These are phyloP conservation scores for Pythium insidiosum DNA, from an alignment of 352 stramenopile genomes.

Conservation along the genomic window DNA sequence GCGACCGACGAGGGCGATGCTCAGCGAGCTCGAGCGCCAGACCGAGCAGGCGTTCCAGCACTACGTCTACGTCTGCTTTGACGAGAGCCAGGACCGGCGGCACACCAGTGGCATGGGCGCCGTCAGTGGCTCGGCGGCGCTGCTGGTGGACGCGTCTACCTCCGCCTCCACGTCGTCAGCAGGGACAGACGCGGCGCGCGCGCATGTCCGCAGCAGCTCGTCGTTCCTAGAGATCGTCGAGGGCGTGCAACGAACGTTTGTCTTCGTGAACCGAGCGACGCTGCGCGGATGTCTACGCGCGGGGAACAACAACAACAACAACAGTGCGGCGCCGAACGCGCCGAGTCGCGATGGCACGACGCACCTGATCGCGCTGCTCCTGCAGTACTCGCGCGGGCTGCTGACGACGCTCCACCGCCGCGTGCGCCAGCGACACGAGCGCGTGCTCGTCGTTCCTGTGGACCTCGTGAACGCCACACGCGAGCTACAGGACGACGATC, in stretches of 20 bases:
- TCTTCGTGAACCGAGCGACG: slow-evolving; percentile 11
- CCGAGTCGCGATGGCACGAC: neutral
- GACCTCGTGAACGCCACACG: no score
- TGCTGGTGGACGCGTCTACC: neutral
- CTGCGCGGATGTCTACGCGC: slow-evolving; percentile 8
- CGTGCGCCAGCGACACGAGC: slow-evolving; percentile 26
- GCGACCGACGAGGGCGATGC: slow-evolving; percentile 2
- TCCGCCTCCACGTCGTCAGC: no score
- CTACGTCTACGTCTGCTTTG: slow-evolving; percentile 46
- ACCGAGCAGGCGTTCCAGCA: slow-evolving; percentile 34
- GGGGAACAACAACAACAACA: neutral
- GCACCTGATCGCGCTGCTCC: slow-evolving; percentile 26
- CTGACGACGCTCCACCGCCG: slow-evolving; percentile 38
- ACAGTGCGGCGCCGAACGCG: slow-evolving; percentile 1
- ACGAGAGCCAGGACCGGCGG: slow-evolving; percentile 9
- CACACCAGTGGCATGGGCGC: neutral
- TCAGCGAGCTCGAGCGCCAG: slow-evolving; percentile 3
- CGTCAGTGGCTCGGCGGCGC: neutral
- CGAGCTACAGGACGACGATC: no score
- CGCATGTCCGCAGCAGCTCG: neutral
- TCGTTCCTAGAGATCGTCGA: slow-evolving; percentile 15
- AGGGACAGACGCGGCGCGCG: no score
- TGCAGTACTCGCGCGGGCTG: slow-evolving; percentile 23
- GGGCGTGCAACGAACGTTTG: slow-evolving; percentile 6
- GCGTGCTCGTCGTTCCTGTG: slow-evolving; percentile 29